These are phyloP conservation scores for Scopulariopsis brevicaulis DNA, from an alignment of 2,329 filamentous ascomycete genomes.

Conservation along the genomic window DNA sequence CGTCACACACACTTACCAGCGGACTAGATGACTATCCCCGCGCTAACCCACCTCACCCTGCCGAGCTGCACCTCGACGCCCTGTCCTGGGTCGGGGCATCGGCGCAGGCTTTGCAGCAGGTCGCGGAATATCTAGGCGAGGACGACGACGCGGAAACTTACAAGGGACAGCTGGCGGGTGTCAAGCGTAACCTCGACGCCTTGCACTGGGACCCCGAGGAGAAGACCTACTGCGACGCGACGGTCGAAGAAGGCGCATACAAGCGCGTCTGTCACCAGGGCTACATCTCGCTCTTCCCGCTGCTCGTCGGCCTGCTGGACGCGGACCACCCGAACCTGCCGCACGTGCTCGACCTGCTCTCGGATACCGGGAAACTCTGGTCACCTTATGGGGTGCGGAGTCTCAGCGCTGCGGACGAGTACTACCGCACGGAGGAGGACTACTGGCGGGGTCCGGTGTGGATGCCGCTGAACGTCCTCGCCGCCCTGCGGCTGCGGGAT, in stretches of 20 bases:
- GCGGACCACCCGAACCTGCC: conserved; percentile 65
- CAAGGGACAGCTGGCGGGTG: conserved; percentile 59
- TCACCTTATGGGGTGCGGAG: conserved; percentile 77
- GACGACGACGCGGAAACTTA: conserved; percentile 67
- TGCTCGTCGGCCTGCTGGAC: conserved; percentile 70
- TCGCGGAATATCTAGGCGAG: conserved; percentile 65
- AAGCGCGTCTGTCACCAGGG: conserved; percentile 89
- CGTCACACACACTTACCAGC: conserved; percentile 79
- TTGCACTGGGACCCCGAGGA: conserved; percentile 81
- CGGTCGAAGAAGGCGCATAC: conserved; percentile 88
- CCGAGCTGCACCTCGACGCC: conserved; percentile 88
- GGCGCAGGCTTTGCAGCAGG: conserved; percentile 71
- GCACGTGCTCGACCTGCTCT: conserved; percentile 65
- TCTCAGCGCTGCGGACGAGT: conserved; percentile 69
- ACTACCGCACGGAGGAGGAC: conserved; percentile 87
- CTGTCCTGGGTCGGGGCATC: conserved; percentile 96
- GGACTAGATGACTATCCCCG: conserved; percentile 95
- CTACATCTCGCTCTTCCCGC: conserved; percentile 88
- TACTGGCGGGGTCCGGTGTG: conserved; percentile 94
- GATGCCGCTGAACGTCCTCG: conserved; percentile 93
- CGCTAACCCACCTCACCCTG: conserved; percentile 84
- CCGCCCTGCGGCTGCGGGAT: conserved; percentile 64
- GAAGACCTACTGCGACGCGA: conserved; percentile 86
- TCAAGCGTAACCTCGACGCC: conserved; percentile 77
- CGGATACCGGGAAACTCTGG: conserved; percentile 75